Evolutionary conservation across 2,329 filamentous ascomycete species (phyloP).

Genomic region (Blumeria hordei): DNA sequence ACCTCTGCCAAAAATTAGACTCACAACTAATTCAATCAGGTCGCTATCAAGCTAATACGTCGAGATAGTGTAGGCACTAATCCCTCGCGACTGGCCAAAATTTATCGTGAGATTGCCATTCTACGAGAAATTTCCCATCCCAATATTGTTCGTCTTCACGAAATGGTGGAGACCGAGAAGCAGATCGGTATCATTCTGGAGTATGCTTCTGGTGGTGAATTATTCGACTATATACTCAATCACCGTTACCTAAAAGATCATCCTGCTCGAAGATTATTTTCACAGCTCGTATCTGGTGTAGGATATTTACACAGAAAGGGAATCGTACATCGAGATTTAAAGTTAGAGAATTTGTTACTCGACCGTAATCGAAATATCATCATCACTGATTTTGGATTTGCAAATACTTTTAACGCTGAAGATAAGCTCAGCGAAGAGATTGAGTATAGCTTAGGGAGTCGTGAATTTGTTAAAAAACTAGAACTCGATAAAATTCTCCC

Average conservation of each 20-base stretch:
- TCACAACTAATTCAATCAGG: conserved; percentile 22
- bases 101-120: conserved; percentile 90
- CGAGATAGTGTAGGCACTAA: conserved; percentile 76
- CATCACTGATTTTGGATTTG: conserved; percentile 97
- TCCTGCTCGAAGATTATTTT: conserved; percentile 72
- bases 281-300: conserved; percentile 85
- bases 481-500: conserved; percentile 59
- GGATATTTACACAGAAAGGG: conserved; percentile 97
- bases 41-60: conserved; percentile 94
- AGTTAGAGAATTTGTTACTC: conserved; percentile 82
- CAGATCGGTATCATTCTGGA: conserved; percentile 97
- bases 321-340: conserved; percentile 90
- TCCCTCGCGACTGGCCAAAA: conserved; percentile 76
- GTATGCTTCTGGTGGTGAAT: conserved; percentile 88
- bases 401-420: conserved; percentile 78
- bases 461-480: conserved; percentile 66
- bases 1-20: too few relatives aligned
- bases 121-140: conserved; percentile 71
- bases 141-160: conserved; percentile 89
- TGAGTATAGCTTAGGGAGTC: conserved; percentile 65
- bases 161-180: conserved; percentile 94
- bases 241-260: conserved; percentile 91
- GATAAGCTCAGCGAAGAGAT: conserved; percentile 82
- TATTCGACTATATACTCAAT: conserved; percentile 96
- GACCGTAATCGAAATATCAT: conserved; percentile 98